Evolutionary conservation across 768 basidiomycete species (phyloP).

Genomic region (Mycena capillaripes): DNA sequence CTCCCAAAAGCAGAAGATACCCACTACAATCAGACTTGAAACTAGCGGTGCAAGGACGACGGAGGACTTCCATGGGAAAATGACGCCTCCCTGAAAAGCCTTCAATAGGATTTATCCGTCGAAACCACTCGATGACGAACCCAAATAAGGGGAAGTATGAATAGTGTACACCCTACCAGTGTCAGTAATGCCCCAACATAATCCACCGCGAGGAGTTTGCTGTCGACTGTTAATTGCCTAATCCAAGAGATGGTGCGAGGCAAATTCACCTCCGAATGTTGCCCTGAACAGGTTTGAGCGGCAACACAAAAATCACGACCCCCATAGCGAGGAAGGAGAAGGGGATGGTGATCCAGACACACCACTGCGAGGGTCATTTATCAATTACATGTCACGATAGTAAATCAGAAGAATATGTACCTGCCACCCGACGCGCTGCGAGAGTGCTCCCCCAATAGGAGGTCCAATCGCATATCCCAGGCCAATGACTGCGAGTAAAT

Average conservation of each 20-base stretch:
- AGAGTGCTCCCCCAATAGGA: conserved; percentile 78
- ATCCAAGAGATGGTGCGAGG: background rate
- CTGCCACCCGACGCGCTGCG: conserved; percentile 73
- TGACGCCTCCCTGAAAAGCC: conserved; percentile 70
- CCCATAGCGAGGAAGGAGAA: conserved; percentile 65
- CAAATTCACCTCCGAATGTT: conserved; percentile 62
- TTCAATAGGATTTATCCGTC: no score
- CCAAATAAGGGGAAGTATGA: conserved; percentile 83
- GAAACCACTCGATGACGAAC: conserved; percentile 47
- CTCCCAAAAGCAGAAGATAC: conserved; percentile 79
- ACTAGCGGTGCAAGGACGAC: conserved; percentile 72
- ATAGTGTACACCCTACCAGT: conserved; percentile 69
- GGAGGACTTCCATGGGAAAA: conserved; percentile 80
- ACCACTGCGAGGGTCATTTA: conserved; percentile 68
- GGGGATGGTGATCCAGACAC: conserved; percentile 82
- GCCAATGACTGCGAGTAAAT: conserved; percentile 52
- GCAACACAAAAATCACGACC: conserved; percentile 74
- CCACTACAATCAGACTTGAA: conserved; percentile 66
- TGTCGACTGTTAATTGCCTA: no score
- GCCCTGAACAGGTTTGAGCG: conserved; percentile 76
- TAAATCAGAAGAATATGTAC: conserved; percentile 50
- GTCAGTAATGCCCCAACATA: conserved; percentile 73
- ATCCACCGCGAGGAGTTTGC: conserved; percentile 77
- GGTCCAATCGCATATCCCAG: conserved; percentile 77
- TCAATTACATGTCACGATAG: background rate